Evolutionary conservation across 345 rosid species (phyloP).

Genomic region (Citrus mangshanensis): DNA sequence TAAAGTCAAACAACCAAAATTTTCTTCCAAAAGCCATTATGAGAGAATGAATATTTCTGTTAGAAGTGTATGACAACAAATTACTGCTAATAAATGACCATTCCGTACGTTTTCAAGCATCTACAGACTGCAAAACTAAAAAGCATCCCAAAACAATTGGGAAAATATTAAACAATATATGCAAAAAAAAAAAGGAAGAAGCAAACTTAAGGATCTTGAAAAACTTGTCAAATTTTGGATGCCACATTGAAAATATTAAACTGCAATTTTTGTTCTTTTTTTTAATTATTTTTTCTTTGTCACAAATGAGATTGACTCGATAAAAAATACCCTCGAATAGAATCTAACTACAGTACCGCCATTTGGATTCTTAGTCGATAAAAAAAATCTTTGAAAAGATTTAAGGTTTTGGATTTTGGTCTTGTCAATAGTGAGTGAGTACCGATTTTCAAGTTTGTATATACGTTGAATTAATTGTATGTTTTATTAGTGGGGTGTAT

Average conservation of each 20-base stretch:
- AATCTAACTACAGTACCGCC: not conserved
- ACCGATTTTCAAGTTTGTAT: not conserved
- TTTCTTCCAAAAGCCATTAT: not conserved
- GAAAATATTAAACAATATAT: no score
- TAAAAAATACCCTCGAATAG: not conserved
- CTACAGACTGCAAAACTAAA: not conserved
- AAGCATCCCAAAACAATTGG: no score
- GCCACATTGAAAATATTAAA: not conserved
- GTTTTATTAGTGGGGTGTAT: no score
- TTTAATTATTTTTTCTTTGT: not conserved
- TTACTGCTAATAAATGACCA: not conserved
- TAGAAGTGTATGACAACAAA: not conserved
- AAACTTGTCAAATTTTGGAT: not conserved
- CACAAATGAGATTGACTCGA: not conserved
- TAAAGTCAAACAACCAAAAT: not conserved
- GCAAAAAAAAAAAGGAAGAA: no score
- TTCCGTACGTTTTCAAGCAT: not conserved
- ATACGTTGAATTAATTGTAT: no score
- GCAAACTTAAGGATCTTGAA: not conserved
- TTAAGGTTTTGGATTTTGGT: not conserved
- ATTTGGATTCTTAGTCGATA: not conserved
- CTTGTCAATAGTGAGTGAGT: not conserved
- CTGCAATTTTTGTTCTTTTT: slow-evolving; percentile 26
- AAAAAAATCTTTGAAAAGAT: not conserved
- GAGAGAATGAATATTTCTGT: not conserved